phyloP scores from a whole-genome alignment of 169 alveolate genomes.

The Plasmodium fragile region DNA sequence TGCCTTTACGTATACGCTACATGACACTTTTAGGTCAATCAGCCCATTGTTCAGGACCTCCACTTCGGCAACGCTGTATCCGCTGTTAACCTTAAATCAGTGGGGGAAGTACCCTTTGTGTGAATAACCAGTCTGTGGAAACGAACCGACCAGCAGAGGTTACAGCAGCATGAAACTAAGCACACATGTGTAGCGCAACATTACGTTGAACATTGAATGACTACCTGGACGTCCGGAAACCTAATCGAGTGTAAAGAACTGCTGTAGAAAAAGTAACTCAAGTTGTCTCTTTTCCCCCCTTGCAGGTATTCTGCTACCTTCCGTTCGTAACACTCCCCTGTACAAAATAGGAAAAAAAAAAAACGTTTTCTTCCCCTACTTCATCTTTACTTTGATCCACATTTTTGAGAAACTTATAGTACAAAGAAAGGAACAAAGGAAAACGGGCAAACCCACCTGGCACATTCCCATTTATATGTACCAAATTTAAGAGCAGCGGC shows the following conservation, averaged over 20 bases:
- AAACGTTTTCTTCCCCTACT: background rate
- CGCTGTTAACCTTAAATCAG: conserved; percentile 47
- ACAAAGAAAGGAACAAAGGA: background rate
- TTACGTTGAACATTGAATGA: background rate
- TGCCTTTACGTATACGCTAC: conserved; percentile 33
- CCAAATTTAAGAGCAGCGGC: conserved; percentile 62
- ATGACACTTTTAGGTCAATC: conserved; percentile 34
- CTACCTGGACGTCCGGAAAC: conserved; percentile 64
- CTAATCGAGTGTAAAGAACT: conserved; percentile 28
- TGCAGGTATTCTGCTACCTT: conserved; percentile 23
- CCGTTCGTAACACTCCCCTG: conserved; percentile 22
- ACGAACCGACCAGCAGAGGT: background rate
- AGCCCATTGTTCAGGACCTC: conserved; percentile 63
- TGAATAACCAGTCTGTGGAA: background rate
- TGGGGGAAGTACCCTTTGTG: background rate
- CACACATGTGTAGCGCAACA: background rate
- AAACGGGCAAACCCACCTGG: conserved; percentile 12
- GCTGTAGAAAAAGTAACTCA: conserved; percentile 38
- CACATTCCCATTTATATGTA: conserved; percentile 16
- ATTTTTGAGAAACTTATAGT: background rate
- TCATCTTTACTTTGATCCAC: background rate
- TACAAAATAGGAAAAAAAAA: background rate
- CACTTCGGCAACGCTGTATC: conserved; percentile 30
- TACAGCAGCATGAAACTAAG: background rate
- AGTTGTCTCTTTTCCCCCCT: conserved; percentile 23